Conservation (phyloP, 2,329 filamentous ascomycete species). For the Incumbomyces delicatus region DNA sequence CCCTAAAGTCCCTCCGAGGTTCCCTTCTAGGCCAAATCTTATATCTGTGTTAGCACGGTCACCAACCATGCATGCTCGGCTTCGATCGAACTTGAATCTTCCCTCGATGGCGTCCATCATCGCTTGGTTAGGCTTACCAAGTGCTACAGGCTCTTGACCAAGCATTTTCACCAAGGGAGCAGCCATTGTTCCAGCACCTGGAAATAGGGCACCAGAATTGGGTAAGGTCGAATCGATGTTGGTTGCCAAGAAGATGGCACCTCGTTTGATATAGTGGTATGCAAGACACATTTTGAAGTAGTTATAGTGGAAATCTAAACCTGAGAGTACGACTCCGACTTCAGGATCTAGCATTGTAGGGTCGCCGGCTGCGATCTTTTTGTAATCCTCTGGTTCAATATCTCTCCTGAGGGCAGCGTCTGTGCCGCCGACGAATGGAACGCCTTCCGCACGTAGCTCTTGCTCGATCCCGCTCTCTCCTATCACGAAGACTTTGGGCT, state of each 20-base stretch:
- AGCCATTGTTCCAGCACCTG: constrained; percentile 76
- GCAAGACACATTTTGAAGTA: constrained; percentile 84
- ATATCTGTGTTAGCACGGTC: constrained; percentile 94
- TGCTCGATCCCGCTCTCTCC: constrained; percentile 87
- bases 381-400: constrained; percentile 71
- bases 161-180: constrained; percentile 68
- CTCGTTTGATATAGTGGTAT: constrained; percentile 70
- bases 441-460: constrained; percentile 69
- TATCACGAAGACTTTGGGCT: constrained; percentile 89
- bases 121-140: constrained; percentile 93
- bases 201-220: constrained; percentile 71
- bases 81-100: constrained; percentile 80
- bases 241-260: constrained; percentile 82
- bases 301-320: constrained; percentile 89
- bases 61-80: constrained; percentile 86
- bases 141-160: constrained; percentile 54
- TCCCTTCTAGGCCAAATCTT: constrained; percentile 83
- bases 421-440: constrained; percentile 77
- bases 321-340: constrained; percentile 80
- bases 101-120: constrained; percentile 99
- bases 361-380: constrained; percentile 59
- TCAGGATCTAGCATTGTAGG: constrained; percentile 70
- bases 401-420: constrained; percentile 69
- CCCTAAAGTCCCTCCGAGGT: constrained; percentile 79
- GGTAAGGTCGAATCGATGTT: constrained; percentile 89